Base-by-base conservation (phyloP, 2,329 filamentous ascomycete genomes). In the Sphaerostilbella broomeana region DNA sequence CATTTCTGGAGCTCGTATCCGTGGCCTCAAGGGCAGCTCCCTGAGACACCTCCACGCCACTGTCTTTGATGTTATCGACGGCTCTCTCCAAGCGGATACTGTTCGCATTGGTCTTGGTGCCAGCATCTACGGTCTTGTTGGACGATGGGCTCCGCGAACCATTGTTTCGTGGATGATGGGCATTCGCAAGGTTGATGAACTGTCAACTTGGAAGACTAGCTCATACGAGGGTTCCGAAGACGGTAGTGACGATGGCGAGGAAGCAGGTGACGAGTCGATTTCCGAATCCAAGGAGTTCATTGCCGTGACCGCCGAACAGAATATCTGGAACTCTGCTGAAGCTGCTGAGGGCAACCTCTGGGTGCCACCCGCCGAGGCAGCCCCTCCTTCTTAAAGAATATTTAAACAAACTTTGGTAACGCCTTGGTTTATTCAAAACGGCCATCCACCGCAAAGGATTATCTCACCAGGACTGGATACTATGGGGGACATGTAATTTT, bases 141-240 rank as follows among this genome's bases (percentile, higher is more conserved):
- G 89, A 5, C 75, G 77, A 26, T 90, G 83, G 76, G 73, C 84
- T 17, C 90, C 92, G 1, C 72, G 77, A 15, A 73, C 79, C 3
- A 58, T 95, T 12, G 83, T 97, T n/a, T 81, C 80, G 2, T 92
- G 86, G 84, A 94, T 97, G 84, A 83, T 97, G 77, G 88, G 88
- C 9, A 75, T 89, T 42, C 70, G 80, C 45, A 68, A 67, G 41
- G 77, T 81, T 12, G 70, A 77, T 38, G 69, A 77, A 57, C 61
- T 79, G 32, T 69, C 68, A 34, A 58, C 67, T 2, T 77, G 72
- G 72, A 72, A 75, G 54, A 62, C 64, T 12, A 64, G 58, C 48
- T 62, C 61, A 5, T 60, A 59, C 31, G 61, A 62, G 29, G 62
- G 58, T 9, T 61, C 61, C 13, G 58, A 60, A 10, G 60, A 59